A percentile compares a stretch with the other conserved stretches of the same genome.
Evolutionary conservation across 352 stramenopile genomes (phyloP).

Genomic region (Phytophthora meadii): DNA sequence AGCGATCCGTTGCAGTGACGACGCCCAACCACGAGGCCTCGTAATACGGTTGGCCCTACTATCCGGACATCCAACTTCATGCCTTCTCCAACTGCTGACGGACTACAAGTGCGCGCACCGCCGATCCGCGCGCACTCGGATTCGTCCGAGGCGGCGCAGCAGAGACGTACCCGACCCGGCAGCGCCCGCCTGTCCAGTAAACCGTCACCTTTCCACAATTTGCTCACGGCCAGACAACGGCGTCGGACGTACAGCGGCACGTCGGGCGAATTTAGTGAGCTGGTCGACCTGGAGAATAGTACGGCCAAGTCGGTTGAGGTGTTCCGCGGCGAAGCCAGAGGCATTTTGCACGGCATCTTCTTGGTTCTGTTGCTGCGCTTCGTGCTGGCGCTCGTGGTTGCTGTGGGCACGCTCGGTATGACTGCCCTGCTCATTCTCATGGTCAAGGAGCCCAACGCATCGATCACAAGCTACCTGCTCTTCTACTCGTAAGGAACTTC

Average conservation of each 20-base stretch:
- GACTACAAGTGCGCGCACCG: constrained; percentile 1
- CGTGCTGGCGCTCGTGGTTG: constrained; percentile 47
- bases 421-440: constrained; percentile 45
- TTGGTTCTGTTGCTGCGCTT: constrained; percentile 66
- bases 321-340: constrained; percentile 63
- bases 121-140: constrained; percentile 23
- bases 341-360: constrained; percentile 70
- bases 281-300: constrained; percentile 51
- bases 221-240: constrained; percentile 29
- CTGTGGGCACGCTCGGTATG: constrained; percentile 40
- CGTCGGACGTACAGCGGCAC: constrained; percentile 41
- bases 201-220: constrained; percentile 28
- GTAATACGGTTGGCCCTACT: neutral
- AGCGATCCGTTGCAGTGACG: neutral
- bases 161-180: constrained; percentile 13
- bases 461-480: constrained; percentile 42
- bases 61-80: constrained; percentile 8
- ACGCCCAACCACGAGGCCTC: constrained; percentile 1
- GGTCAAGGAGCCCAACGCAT: constrained; percentile 39
- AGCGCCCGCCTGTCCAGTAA: constrained; percentile 19
- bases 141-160: constrained; percentile 11
- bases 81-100: constrained; percentile 9
- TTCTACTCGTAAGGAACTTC: constrained; percentile 38
- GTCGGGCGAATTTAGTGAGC: constrained; percentile 40
- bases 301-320: constrained; percentile 64